phyloP scores from a whole-genome alignment of 495 filamentous ascomycete genomes.

The Trichocladium uniseriatum region DNA sequence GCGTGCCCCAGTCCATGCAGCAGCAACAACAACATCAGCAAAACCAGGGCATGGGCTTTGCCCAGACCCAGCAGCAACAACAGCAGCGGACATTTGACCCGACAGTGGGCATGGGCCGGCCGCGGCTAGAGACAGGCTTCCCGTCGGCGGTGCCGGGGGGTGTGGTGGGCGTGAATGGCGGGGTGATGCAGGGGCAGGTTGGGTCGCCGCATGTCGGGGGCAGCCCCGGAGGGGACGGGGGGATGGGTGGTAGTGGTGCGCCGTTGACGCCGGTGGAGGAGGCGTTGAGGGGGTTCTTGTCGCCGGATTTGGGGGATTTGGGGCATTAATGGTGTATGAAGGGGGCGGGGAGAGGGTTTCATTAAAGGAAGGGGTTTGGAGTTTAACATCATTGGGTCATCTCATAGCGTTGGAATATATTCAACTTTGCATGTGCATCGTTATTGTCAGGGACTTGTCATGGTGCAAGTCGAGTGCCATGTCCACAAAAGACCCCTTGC shows the following conservation, averaged over 20 bases:
- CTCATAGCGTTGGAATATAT: not conserved
- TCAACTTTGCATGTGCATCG: not conserved
- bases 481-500: too few species aligned
- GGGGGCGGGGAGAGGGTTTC: not conserved
- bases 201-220: not conserved
- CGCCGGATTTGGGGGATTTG: constrained; percentile 2
- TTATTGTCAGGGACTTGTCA: not conserved
- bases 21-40: not conserved
- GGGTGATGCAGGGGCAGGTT: constrained; percentile 3
- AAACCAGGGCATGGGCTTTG: not conserved
- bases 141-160: not conserved
- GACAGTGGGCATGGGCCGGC: not conserved
- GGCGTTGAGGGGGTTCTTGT: constrained; percentile 7
- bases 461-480: too few species aligned
- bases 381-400: not conserved
- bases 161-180: not conserved
- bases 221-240: not conserved
- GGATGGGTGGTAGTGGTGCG: not conserved
- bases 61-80: not conserved
- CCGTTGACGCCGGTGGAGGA: constrained; percentile 13
- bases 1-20: not conserved
- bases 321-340: not conserved
- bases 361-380: not conserved
- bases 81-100: not conserved
- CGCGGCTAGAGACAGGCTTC: constrained; percentile 9